These are phyloP conservation scores for Cyberlindnera xylosilytica DNA, from an alignment of 805 yeast genomes.

Conservation along the genomic window DNA sequence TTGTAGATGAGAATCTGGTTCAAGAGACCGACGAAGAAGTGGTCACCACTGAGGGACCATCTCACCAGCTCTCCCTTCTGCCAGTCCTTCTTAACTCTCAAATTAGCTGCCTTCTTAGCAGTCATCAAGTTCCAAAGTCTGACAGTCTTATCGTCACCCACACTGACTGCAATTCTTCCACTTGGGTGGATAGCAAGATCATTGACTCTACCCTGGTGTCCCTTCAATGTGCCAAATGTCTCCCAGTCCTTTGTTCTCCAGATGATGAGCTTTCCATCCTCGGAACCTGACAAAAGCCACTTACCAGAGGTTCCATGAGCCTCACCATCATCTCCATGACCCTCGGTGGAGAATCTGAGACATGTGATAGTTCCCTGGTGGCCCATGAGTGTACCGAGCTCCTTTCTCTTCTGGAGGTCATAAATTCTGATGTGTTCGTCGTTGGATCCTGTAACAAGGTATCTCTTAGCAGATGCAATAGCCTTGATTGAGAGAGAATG, in stretches of 20 bases:
- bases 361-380: conserved; percentile 88
- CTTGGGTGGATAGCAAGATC: conserved; percentile 88
- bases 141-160: conserved; percentile 79
- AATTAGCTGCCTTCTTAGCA: conserved; percentile 82
- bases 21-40: conserved; percentile 72
- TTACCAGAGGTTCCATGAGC: conserved; percentile 47
- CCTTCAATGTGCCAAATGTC: conserved; percentile 79
- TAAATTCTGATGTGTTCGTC: conserved; percentile 95
- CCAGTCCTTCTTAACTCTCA: conserved; percentile 69
- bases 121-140: conserved; percentile 97
- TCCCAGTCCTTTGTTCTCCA: conserved; percentile 99
- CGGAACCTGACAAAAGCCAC: conserved; percentile 90
- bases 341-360: conserved; percentile 64
- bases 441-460: conserved; percentile 89
- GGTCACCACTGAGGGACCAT: conserved; percentile 68
- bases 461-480: conserved; percentile 77
- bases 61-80: conserved; percentile 62
- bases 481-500: conserved; percentile 86
- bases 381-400: conserved; percentile 82
- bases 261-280: conserved; percentile 82
- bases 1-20: conserved; percentile 63
- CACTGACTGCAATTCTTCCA: conserved; percentile 87
- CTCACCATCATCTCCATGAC: conserved; percentile 23
- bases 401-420: conserved; percentile 90
- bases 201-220: conserved; percentile 79